These are phyloP conservation scores for Saturnispora besseyi DNA, from an alignment of 805 yeast genomes.

Conservation along the genomic window DNA sequence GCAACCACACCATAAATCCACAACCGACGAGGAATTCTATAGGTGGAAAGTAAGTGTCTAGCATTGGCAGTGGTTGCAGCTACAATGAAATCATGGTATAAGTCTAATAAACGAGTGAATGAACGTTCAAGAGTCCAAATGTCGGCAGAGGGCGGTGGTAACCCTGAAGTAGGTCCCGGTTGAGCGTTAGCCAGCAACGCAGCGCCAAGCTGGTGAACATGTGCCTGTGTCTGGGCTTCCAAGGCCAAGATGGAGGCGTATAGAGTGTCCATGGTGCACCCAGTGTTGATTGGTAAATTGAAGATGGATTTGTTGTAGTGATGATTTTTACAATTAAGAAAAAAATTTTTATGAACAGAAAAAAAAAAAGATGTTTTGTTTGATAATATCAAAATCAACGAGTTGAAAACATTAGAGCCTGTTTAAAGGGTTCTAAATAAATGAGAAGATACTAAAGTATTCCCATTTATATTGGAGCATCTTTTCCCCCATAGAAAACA, in stretches of 20 bases:
- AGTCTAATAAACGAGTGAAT: slow-evolving; percentile 55
- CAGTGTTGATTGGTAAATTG: not conserved
- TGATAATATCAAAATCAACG: not conserved
- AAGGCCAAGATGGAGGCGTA: not conserved
- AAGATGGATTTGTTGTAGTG: not conserved
- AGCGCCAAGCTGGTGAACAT: not conserved
- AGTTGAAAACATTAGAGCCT: too few relatives aligned
- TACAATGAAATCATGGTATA: slow-evolving; percentile 52
- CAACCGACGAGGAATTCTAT: slow-evolving; percentile 68
- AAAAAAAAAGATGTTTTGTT: not conserved
- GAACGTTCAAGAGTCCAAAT: slow-evolving; percentile 66
- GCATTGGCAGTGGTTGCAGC: slow-evolving; percentile 41
- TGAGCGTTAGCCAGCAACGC: slow-evolving; percentile 1
- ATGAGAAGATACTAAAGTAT: too few relatives aligned
- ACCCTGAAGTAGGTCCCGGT: not conserved
- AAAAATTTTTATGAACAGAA: not conserved
- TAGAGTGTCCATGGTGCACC: not conserved
- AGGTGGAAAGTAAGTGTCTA: slow-evolving; percentile 64
- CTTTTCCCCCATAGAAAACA: not conserved
- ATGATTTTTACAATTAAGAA: not conserved
- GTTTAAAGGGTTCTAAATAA: too few relatives aligned
- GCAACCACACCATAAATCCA: slow-evolving; percentile 87
- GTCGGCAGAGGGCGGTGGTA: slow-evolving; percentile 25
- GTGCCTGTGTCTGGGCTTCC: slow-evolving; percentile 1
- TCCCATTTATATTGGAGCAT: not conserved